phyloP scores from a whole-genome alignment of 2,329 filamentous ascomycete genomes.

The Ascochyta clinopodiicola region DNA sequence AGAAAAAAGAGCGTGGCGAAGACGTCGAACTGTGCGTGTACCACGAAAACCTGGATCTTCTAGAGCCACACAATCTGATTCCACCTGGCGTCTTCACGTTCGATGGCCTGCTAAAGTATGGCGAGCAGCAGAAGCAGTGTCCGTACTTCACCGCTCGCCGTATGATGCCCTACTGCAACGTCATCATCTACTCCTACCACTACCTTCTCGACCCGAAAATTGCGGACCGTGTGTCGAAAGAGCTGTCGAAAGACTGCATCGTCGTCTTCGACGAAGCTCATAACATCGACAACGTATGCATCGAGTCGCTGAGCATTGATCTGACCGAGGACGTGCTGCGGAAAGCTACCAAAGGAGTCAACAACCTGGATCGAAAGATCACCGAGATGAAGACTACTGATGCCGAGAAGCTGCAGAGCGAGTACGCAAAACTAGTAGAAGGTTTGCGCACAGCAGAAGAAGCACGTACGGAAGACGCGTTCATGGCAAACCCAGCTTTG shows the following conservation, averaged over 20 bases:
- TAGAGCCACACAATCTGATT: slow-evolving; percentile 93
- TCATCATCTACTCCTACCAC: slow-evolving; percentile 99
- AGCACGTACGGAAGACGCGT: slow-evolving; percentile 88
- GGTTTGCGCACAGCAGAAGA: slow-evolving; percentile 88
- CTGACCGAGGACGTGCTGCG: slow-evolving; percentile 93
- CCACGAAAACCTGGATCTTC: slow-evolving; percentile 94
- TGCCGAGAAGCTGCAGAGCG: slow-evolving; percentile 89
- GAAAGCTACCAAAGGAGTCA: slow-evolving; percentile 87
- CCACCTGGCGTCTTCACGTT: slow-evolving; percentile 96
- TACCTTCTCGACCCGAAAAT: slow-evolving; percentile 98
- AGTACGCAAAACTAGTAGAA: slow-evolving; percentile 94
- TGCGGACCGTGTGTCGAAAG: slow-evolving; percentile 90
- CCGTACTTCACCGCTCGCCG: slow-evolving; percentile 95
- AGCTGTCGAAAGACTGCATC: slow-evolving; percentile 97
- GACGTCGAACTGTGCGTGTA: slow-evolving; percentile 94
- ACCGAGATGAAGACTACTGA: slow-evolving; percentile 95
- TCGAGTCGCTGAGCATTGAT: slow-evolving; percentile 95
- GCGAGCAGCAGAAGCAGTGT: slow-evolving; percentile 94
- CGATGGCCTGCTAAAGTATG: slow-evolving; percentile 85
- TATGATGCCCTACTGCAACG: slow-evolving; percentile 99
- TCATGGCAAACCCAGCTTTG: slow-evolving; percentile 94
- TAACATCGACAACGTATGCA: slow-evolving; percentile 99
- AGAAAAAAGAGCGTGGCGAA: slow-evolving; percentile 95
- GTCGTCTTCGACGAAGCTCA: slow-evolving; percentile 99
- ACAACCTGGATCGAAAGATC: slow-evolving; percentile 89